Evolutionary conservation across 2,329 filamentous ascomycete species (phyloP).

Genomic region (Phaeophleospora eucalypticola): DNA sequence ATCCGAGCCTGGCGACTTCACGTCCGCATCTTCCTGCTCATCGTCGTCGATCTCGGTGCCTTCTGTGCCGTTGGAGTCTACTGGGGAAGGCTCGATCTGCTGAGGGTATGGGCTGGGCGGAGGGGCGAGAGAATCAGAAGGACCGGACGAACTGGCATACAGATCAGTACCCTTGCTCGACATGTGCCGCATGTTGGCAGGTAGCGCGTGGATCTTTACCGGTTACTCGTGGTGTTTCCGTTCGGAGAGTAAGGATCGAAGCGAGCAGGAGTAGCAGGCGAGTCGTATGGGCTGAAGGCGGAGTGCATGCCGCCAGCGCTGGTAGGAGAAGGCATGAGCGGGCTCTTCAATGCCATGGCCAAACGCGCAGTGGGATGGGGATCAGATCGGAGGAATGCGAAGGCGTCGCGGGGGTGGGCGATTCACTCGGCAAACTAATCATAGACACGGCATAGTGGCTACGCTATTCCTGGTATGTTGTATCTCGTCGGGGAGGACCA

Average conservation of each 20-base stretch:
- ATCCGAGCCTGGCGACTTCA: constrained; percentile 18
- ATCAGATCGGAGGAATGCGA: background rate
- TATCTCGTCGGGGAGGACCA: too few species aligned
- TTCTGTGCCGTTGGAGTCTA: constrained; percentile 79
- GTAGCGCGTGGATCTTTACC: constrained; percentile 34
- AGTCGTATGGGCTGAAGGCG: constrained; percentile 50
- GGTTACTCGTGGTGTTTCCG: constrained; percentile 26
- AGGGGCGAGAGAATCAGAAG: constrained; percentile 45
- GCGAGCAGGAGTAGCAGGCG: constrained; percentile 46
- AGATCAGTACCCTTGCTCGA: constrained; percentile 11
- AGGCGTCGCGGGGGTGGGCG: background rate
- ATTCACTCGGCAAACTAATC: background rate
- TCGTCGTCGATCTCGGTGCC: constrained; percentile 83
- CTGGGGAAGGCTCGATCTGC: constrained; percentile 74
- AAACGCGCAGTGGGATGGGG: constrained; percentile 4
- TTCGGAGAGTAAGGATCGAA: constrained; percentile 38
- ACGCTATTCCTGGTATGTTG: too few species aligned
- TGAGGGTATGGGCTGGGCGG: constrained; percentile 53
- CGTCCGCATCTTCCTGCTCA: constrained; percentile 53
- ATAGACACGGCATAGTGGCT: too few species aligned
- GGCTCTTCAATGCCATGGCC: constrained; percentile 32
- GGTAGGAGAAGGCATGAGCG: constrained; percentile 44
- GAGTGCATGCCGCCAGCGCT: constrained; percentile 38
- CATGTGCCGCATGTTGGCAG: background rate
- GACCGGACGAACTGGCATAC: constrained; percentile 41